Evolutionary conservation across 176 grass and related monocot genomes (phyloP).

Genomic region (Hyparrhenia diplandra): DNA sequence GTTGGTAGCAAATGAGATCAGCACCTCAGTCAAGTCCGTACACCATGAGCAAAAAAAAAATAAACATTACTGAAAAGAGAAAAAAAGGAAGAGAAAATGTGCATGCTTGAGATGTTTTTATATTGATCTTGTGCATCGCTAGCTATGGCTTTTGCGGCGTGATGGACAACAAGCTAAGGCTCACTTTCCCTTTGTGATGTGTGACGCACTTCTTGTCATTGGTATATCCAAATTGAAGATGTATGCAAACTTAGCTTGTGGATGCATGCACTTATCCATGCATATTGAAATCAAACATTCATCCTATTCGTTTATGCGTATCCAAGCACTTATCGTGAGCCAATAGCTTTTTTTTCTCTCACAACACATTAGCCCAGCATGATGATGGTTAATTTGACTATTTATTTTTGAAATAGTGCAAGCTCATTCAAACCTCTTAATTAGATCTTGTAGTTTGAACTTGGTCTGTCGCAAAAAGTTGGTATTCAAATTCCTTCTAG

Average conservation of each 20-base stretch:
- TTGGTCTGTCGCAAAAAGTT: not conserved
- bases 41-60: not conserved
- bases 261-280: not conserved
- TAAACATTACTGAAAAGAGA: not conserved
- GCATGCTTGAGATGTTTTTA: not conserved
- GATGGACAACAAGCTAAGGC: not conserved
- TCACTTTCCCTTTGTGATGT: not conserved
- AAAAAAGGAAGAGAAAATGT: not conserved
- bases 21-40: not conserved
- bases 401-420: no score
- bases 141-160: not conserved
- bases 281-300: no score
- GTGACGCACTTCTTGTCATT: not conserved
- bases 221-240: not conserved
- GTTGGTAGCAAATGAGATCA: not conserved
- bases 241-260: not conserved
- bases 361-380: no score
- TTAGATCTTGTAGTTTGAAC: not conserved
- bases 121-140: not conserved
- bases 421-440: not conserved
- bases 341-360: not conserved
- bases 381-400: no score
- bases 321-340: no score
- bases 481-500: not conserved
- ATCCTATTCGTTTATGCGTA: not conserved